Evolutionary conservation across 345 rosid genomes (phyloP), one percentile per base, ranked within the genome.

Genomic region (Linum trigynum): DNA sequence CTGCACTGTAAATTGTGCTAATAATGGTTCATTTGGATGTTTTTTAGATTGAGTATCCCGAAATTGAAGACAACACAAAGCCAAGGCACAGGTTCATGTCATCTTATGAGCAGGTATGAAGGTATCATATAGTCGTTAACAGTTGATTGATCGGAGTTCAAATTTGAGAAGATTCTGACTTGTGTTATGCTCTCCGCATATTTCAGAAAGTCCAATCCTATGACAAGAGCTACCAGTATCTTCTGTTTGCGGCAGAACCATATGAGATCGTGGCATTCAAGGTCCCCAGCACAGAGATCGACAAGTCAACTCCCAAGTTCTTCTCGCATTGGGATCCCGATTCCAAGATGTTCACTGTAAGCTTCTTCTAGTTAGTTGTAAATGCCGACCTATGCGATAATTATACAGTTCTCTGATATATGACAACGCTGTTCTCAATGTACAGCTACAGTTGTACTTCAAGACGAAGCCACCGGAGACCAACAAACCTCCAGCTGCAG

Each of bases 251-350:
- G 0, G 99, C 97, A 55, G 99, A 94, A 70, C 99, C 99, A 5
- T 94, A 94, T 70, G 99, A 94, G 83, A 87, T 84, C 69, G 85
- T 94, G 77, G 84, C 96, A 67, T 94, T 94, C 85, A 94, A 90
- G 95, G 97, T 94, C 82, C 99, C 99, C 39, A 94, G 97, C 91
- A 85, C 96, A 7, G 96, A 90, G 78, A 87, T 94, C 32, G 99
- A 94, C 71, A 94, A 94, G 75, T 90, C 96, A 66, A 90, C 99
- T 59, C 95, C 96, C 1, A 94, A 94, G 80, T 94, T 90, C 80
- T 94, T 94, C 72, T 88, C 96, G 5, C 99, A 90, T 71, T 90
- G 99, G 97, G 99, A 94, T 82, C 95, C 96, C 1, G 96, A 94
- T 81, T 88, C 97, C 1, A 94, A 94, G 84, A 94, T 90, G 97